Evolutionary conservation across 192 early-diverging fungal genomes (phyloP), one percentile per base, ranked within the genome.

Genomic region (Coemansia sp.): DNA sequence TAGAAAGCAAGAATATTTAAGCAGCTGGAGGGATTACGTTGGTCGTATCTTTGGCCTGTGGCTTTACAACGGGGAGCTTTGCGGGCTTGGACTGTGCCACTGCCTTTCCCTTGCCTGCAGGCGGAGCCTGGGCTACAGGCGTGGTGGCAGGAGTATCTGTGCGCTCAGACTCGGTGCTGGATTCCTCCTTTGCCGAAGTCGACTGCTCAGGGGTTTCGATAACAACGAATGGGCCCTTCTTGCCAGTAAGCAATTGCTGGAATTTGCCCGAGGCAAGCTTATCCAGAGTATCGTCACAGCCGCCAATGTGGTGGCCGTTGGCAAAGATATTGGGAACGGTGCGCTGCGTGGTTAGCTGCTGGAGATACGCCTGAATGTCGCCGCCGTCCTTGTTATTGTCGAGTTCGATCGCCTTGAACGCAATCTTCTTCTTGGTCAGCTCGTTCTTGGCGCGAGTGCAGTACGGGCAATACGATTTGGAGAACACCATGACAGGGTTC

Each of bases 261-360:
- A 90, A 63, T 61, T 68, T 84, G 17, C 85, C 85, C 11, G 72
- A 77, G 0, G 67, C 64, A 17, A 85, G 68, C 3, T 86, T 87
- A 3, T 67, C 80, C 11, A 86, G 68, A 2, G 89, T 78, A 50
- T 79, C 85, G 54, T 87, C 85, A 50, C 78, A 81, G 45, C 90
- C 91, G 33, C 90, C 91, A 29, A 92, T 50, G 68, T 92, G 91
- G 16, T 82, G 76, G 33, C 86, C 83, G 17, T 84, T 77, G 69
- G 88, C 86, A 77, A 90, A 92, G 72, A 91, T 87, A 60, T 89
- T 92, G 62, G 91, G 91, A 35, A 92, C 91, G 8, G 89, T 91
- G n/a, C 87, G 82, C 76, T 92, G 89, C 19, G 80, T 80, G 17
- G 88, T 89, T 68, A 86, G 64, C 50, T 79, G 51, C 1, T 33